Evolutionary conservation across 1,284 basidiomycete genomes (phyloP), one percentile per base, ranked within the genome.

Genomic region (Trichosporon coremiiforme): DNA sequence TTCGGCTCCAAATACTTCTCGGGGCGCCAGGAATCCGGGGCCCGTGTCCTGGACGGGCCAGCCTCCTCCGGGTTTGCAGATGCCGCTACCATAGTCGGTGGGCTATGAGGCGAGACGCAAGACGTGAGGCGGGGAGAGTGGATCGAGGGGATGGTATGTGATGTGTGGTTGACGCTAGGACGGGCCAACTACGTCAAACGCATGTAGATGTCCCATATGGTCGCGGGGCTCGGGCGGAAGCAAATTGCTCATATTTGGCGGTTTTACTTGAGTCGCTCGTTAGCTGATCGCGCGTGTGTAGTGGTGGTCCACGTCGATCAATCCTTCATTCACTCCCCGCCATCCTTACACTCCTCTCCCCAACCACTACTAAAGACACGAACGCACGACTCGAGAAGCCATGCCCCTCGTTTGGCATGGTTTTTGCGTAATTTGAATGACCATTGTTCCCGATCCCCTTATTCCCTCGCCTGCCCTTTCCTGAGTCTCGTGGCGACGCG

Each of bases 1-100:
- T 86, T 85, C 3, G 85, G 83, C 62, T 85, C 82, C 25, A 86
- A 81, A 75, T 88, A 83, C 22, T 79, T 78, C 22, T 76, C 83
- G 2, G 87, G 87, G 38, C 73, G 72, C 87, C 87, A 88, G 73
- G 75, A 71, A 70, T 82, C 79, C 35, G 73, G 71, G 8, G 70
- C 72, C 29, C 75, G 71, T 2, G 65, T 66, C 1, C 70, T 41
- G 2, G 79, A 79, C 10, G 79, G 80, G 1, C 79, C 79, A 2
- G 75, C 67, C 25, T 62, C 70, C 17, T 36, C 25, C 36, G 41
- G 41, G 22, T 36, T 47, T 47, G 64, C 17, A 17, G 64, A 33
- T 2, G 64, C 29, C 13, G 9, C 64, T 29, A 47, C 41, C 41
- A 41, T 29, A 6, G 22, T 47, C 12, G 41, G 22, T 65, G 41